phyloP scores from a whole-genome alignment of 163 green algal species.

The Prototheca cutis region DNA sequence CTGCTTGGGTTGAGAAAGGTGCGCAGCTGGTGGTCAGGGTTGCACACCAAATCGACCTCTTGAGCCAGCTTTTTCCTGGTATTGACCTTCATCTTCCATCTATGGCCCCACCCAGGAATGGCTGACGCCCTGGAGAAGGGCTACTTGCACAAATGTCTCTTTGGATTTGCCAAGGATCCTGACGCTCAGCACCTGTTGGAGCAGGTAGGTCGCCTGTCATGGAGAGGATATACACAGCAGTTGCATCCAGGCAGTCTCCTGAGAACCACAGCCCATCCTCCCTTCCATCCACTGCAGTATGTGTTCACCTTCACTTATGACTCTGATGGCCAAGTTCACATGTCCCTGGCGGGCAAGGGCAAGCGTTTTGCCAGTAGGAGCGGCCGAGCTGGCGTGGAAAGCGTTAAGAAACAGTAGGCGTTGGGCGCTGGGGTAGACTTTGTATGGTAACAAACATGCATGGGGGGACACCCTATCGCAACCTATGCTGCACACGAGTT shows the following conservation, averaged over 20 bases:
- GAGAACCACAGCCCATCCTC: too few species aligned
- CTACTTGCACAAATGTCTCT: conserved; percentile 73
- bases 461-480: too few species aligned
- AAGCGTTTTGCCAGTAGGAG: conserved; percentile 11
- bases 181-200: conserved; percentile 62
- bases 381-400: not conserved
- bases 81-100: too few species aligned
- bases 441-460: too few species aligned
- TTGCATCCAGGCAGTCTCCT: too few species aligned
- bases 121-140: conserved; percentile 61
- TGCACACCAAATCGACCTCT: too few species aligned
- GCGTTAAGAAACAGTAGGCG: conserved; percentile 2
- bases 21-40: too few species aligned
- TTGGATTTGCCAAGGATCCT: conserved; percentile 61
- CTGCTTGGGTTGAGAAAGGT: conserved; percentile 74
- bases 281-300: conserved; percentile 48
- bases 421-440: too few species aligned
- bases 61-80: too few species aligned
- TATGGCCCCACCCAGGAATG: conserved; percentile 41
- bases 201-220: too few species aligned
- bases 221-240: not conserved
- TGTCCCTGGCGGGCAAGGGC: conserved; percentile 15
- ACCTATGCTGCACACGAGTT: too few species aligned
- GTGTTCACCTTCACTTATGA: conserved; percentile 65
- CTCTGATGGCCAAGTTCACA: conserved; percentile 23